Evolutionary conservation across 441 rosid genomes (phyloP), one percentile per base, ranked within the genome.

Genomic region (Erysimum cheiri): DNA sequence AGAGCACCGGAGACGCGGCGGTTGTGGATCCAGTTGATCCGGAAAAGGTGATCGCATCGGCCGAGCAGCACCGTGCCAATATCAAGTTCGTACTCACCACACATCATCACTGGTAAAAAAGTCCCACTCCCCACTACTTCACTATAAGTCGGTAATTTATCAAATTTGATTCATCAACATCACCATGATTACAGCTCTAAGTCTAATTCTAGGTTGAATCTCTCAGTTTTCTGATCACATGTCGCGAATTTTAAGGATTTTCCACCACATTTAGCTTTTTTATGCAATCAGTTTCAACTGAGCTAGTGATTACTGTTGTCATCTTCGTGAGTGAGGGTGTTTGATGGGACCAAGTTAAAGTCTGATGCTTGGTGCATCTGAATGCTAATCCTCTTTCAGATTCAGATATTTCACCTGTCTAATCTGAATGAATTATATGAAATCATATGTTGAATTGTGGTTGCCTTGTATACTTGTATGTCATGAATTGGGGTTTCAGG

Each of bases 21-120:
- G 95, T 67, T 43, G 98, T 93, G 69, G 98, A 93, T 84, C 98
- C 98, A 2, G 98, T 86, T 33, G 96, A 93, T 60, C 90, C 95
- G 32, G 84, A 86, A 40, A 93, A 89, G 80, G 78, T 89, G 13
- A 36, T 93, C 28, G 48, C 77, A 52, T 83, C 80, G 28, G 90
- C 90, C 22, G 73, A 80, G 52, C 65, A 84, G n/a, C 89, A 82
- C n/a, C 74, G 83, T 4, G 84, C 69, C 4, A 61, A 79, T 2
- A 75, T 91, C 83, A 89, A 86, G 82, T 24, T 85, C 67, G 87
- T 93, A 56, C 97, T 93, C 61, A 93, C 97, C 65, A 93, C 98
- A 24, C 97, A 93, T 77, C 95, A 89, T 75, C 98, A 93, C 85
- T 88, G 90, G 97, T 92, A 54, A 43, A 0, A 14, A 49, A 41